Evolutionary conservation across 2,329 filamentous ascomycete species (phyloP).

Genomic region (Talaromyces sp.): DNA sequence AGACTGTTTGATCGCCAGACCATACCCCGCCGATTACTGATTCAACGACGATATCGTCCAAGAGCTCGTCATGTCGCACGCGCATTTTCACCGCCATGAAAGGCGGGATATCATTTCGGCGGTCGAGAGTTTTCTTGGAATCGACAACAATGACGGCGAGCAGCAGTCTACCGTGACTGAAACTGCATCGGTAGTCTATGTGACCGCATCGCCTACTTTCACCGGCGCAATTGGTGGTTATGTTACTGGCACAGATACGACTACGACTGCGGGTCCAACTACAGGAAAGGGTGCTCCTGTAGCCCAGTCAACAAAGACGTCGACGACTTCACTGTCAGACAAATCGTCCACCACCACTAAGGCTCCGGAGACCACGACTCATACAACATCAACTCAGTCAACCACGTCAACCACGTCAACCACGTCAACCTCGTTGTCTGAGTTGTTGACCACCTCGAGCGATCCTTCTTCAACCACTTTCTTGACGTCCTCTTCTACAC

Average conservation of each 20-base stretch:
- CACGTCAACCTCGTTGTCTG: neutral
- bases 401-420: neutral
- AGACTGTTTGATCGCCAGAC: neutral
- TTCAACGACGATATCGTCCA: neutral
- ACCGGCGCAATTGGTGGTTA: slow-evolving; percentile 50
- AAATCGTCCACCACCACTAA: neutral
- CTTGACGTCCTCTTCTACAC: slow-evolving; percentile 12
- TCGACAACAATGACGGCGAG: neutral
- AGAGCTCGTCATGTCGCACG: slow-evolving; percentile 15
- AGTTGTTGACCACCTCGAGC: slow-evolving; percentile 12
- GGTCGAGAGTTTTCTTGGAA: slow-evolving; percentile 10
- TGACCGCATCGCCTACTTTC: slow-evolving; percentile 54
- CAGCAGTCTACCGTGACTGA: neutral
- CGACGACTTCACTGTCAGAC: neutral
- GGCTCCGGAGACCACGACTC: slow-evolving; percentile 3
- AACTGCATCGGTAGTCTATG: slow-evolving; percentile 44
- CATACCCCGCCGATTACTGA: neutral
- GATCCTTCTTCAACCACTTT: slow-evolving; percentile 14
- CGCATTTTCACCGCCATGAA: slow-evolving; percentile 13
- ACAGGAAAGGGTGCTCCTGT: slow-evolving; percentile 18
- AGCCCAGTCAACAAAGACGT: slow-evolving; percentile 10
- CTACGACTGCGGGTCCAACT: slow-evolving; percentile 13
- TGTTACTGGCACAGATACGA: slow-evolving; percentile 31
- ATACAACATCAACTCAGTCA: neutral
- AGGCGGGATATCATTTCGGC: slow-evolving; percentile 8